phyloP scores from a whole-genome alignment of 768 basidiomycete species.

The Leucocoprinus leucothites region DNA sequence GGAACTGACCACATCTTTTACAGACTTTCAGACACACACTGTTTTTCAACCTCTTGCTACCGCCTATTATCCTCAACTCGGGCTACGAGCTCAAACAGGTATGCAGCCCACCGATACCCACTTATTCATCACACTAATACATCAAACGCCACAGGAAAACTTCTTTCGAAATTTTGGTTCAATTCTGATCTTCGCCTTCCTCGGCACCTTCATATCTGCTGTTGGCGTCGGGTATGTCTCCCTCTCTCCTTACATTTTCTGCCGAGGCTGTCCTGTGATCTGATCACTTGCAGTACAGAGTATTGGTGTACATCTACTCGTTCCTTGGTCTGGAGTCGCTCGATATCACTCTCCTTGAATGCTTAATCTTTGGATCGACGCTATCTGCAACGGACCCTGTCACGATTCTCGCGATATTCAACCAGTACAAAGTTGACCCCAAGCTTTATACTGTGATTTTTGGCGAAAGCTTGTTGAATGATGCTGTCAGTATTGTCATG shows the following conservation, averaged over 20 bases:
- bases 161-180: constrained; percentile 99
- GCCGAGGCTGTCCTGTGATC: constrained; percentile 16
- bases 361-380: constrained; percentile 94
- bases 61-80: constrained; percentile 96
- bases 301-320: constrained; percentile 93
- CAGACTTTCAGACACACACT: constrained; percentile 96
- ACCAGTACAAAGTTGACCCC: constrained; percentile 97
- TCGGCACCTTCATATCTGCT: constrained; percentile 95
- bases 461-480: constrained; percentile 94
- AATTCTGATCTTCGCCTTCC: constrained; percentile 89
- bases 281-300: constrained; percentile 61
- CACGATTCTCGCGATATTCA: constrained; percentile 97
- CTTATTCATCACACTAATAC: constrained; percentile 9
- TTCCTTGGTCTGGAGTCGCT: constrained; percentile 90
- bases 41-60: constrained; percentile 97
- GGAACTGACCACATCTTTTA: background rate
- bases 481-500: constrained; percentile 99
- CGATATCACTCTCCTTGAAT: constrained; percentile 84
- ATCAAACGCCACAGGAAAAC: constrained; percentile 64
- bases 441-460: constrained; percentile 98
- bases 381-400: constrained; percentile 97
- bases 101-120: constrained; percentile 16
- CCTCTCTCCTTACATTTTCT: background rate
- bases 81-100: constrained; percentile 98
- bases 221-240: constrained; percentile 90